Conservation (phyloP, 345 rosid species). For the Bruguiera sexangula region DNA sequence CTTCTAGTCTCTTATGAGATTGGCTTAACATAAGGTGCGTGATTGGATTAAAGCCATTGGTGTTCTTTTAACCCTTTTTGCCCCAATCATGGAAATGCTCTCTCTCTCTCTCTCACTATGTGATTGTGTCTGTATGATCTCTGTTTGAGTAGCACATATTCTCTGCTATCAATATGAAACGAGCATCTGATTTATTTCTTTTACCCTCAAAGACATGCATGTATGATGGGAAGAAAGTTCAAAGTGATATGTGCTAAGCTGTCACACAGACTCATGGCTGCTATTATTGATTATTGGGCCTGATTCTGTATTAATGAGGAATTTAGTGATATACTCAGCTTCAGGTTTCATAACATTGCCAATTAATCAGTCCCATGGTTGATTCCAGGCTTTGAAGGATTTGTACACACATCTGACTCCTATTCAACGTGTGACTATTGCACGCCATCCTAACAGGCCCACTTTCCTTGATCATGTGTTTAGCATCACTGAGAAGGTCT, state of each 20-base stretch:
- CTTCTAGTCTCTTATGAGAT: no score
- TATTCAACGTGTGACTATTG: slow-evolving; percentile 88
- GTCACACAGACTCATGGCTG: slow-evolving; percentile 5
- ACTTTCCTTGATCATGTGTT: slow-evolving; percentile 94
- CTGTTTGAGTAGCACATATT: no score
- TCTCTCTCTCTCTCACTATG: no score
- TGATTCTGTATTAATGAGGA: slow-evolving; percentile 2
- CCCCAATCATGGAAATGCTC: no score
- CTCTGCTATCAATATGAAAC: background rate
- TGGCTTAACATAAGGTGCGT: no score
- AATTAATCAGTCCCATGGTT: slow-evolving; percentile 1
- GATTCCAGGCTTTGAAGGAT: slow-evolving; percentile 71
- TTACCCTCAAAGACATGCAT: background rate
- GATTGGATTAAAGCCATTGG: no score
- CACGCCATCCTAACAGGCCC: slow-evolving; percentile 95
- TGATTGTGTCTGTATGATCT: no score
- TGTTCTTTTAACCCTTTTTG: no score
- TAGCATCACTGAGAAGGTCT: slow-evolving; percentile 88
- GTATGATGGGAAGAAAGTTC: background rate
- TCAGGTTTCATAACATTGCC: slow-evolving; percentile 1
- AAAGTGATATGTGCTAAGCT: no score
- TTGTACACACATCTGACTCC: slow-evolving; percentile 78
- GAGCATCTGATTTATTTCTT: background rate
- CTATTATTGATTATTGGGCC: slow-evolving; percentile 6
- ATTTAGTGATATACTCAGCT: background rate